phyloP scores from a whole-genome alignment of 306 rosid species.

The Rosa persica region DNA sequence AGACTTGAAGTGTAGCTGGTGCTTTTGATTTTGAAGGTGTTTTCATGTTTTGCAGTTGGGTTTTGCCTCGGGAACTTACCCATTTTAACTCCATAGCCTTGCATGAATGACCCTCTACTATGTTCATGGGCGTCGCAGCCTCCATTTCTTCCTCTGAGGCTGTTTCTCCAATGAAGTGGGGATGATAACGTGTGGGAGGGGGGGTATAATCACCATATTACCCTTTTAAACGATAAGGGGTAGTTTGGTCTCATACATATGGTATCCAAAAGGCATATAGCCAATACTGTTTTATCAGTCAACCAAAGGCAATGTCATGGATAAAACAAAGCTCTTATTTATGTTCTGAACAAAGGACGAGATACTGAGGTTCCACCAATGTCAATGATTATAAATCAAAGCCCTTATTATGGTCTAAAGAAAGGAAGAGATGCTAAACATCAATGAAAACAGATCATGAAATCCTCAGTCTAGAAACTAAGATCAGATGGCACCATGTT shows the following conservation, averaged over 20 bases:
- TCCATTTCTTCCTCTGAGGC: background rate
- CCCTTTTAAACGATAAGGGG: conserved; percentile 15
- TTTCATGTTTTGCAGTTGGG: conserved; percentile 18
- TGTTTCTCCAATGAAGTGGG: background rate
- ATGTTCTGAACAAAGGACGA: background rate
- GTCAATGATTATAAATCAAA: background rate
- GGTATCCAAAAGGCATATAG: background rate
- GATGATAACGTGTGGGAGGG: conserved; percentile 5
- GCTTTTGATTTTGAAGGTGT: conserved; percentile 3
- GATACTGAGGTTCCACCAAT: background rate
- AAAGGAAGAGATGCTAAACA: background rate
- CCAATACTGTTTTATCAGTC: background rate
- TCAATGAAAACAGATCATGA: background rate
- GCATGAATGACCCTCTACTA: conserved; percentile 2
- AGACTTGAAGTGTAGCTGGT: conserved; percentile 15
- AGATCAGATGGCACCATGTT: too few species aligned
- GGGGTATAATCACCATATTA: background rate
- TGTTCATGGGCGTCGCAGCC: conserved; percentile 8
- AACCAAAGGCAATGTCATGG: background rate
- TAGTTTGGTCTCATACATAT: background rate
- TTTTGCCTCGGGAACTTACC: conserved; percentile 24
- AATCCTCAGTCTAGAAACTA: background rate
- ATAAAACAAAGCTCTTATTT: background rate
- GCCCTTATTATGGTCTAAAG: background rate
- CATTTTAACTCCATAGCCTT: conserved; percentile 35